These are phyloP conservation scores for Puccinia hordei DNA, from an alignment of 1,284 basidiomycete species.

Conservation along the genomic window DNA sequence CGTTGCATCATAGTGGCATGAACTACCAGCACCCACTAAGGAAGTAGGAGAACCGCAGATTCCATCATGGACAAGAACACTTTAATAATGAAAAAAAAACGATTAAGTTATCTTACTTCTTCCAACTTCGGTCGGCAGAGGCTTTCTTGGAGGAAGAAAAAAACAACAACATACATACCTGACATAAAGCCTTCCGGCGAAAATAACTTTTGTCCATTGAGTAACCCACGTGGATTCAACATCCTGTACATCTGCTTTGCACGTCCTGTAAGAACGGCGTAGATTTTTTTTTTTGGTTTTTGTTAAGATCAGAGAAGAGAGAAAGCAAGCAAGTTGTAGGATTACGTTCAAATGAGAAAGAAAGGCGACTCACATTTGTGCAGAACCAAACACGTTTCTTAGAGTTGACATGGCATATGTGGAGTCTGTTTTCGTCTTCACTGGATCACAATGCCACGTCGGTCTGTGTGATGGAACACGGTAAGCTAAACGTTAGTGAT, in stretches of 20 bases:
- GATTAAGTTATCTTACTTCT: neutral
- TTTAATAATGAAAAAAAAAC: constrained; percentile 3
- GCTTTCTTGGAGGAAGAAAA: neutral
- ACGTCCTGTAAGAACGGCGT: neutral
- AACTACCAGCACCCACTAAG: neutral
- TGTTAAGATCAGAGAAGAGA: neutral
- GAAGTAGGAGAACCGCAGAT: constrained; percentile 33
- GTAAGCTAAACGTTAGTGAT: neutral
- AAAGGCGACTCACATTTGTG: constrained; percentile 31
- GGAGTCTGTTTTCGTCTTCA: constrained; percentile 8
- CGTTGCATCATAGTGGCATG: constrained; percentile 10
- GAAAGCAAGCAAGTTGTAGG: neutral
- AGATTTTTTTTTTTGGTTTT: too few relatives aligned
- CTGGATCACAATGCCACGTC: constrained; percentile 26
- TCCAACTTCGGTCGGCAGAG: neutral
- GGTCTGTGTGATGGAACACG: neutral
- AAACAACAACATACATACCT: constrained; percentile 39
- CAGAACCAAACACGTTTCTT: constrained; percentile 20
- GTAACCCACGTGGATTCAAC: constrained; percentile 37
- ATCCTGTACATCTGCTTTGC: constrained; percentile 14
- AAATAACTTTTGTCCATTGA: constrained; percentile 24
- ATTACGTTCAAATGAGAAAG: neutral
- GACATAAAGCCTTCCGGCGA: constrained; percentile 18
- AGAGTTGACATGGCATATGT: constrained; percentile 38
- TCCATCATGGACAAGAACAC: constrained; percentile 28